Conservation (phyloP, 1,139 yeast species). For the Candida freyschussii region DNA sequence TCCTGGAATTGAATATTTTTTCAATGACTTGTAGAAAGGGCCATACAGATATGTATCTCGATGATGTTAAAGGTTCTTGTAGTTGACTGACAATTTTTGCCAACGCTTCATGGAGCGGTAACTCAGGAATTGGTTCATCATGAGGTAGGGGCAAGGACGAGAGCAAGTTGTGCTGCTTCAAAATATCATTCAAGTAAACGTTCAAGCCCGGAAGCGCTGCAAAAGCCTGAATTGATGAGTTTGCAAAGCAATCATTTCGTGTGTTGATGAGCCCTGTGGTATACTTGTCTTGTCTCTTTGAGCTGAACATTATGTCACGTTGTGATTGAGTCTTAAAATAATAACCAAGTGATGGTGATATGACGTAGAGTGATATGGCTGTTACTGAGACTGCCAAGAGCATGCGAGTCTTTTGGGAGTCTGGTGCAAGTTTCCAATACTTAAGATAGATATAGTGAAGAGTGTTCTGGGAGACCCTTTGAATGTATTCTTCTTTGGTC, state of each 20-base stretch:
- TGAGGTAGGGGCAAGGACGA: conserved; percentile 15
- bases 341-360: conserved; percentile 26
- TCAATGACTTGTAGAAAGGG: conserved; percentile 71
- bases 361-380: conserved; percentile 24
- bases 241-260: conserved; percentile 89
- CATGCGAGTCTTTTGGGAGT: conserved; percentile 15
- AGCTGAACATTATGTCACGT: conserved; percentile 22
- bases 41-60: conserved; percentile 69
- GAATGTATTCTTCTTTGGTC: conserved; percentile 17
- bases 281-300: conserved; percentile 61
- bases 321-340: conserved; percentile 17
- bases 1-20: conserved; percentile 66
- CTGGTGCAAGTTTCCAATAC: conserved; percentile 21
- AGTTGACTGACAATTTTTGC: conserved; percentile 50
- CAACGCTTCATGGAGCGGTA: conserved; percentile 55
- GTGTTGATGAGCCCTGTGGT: conserved; percentile 81
- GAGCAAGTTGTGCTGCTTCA: conserved; percentile 30
- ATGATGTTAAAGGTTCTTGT: conserved; percentile 53
- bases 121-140: conserved; percentile 25
- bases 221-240: conserved; percentile 83
- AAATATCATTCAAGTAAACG: conserved; percentile 48
- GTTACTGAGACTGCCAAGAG: conserved; percentile 17
- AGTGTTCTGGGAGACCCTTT: conserved; percentile 8
- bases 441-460: conserved; percentile 17
- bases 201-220: conserved; percentile 63